Conservation (phyloP, 2,329 filamentous ascomycete genomes). For the Ascochyta fabae region DNA sequence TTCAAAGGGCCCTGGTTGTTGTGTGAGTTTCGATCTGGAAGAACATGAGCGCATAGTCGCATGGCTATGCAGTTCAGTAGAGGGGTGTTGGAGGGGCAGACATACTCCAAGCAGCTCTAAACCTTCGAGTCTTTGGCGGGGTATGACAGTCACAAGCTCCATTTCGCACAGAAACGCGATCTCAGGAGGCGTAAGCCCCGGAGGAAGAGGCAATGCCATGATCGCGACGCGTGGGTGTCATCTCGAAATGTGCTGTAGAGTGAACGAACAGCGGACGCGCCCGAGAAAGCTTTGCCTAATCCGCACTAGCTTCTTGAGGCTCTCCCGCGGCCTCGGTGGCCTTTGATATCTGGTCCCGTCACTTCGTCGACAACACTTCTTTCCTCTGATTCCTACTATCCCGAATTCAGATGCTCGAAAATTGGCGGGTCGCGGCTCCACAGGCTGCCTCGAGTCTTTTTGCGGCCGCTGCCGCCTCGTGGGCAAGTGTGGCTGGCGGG, state of each 20-base stretch:
- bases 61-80: constrained; percentile 10
- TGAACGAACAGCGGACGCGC: constrained; percentile 19
- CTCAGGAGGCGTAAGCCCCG: constrained; percentile 81
- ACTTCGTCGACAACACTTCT: constrained; percentile 3
- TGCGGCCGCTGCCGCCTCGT: constrained; percentile 33
- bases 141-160: constrained; percentile 92
- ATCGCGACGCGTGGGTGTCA: constrained; percentile 35
- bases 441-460: constrained; percentile 27
- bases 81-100: constrained; percentile 48
- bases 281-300: constrained; percentile 24
- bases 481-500: constrained; percentile 51
- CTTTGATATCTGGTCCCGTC: constrained; percentile 13
- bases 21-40: constrained; percentile 19
- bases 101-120: constrained; percentile 85
- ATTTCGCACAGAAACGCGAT: constrained; percentile 96
- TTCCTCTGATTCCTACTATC: neutral
- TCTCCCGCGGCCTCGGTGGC: constrained; percentile 20
- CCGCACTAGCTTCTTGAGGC: constrained; percentile 25
- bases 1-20: constrained; percentile 74
- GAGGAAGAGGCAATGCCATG: constrained; percentile 68
- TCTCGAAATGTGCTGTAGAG: constrained; percentile 15
- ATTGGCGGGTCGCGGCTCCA: constrained; percentile 30
- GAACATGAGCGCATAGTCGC: neutral
- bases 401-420: constrained; percentile 3
- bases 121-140: constrained; percentile 85